Base-by-base conservation (phyloP, 1,284 basidiomycete species). In the Coniophora puteana region DNA sequence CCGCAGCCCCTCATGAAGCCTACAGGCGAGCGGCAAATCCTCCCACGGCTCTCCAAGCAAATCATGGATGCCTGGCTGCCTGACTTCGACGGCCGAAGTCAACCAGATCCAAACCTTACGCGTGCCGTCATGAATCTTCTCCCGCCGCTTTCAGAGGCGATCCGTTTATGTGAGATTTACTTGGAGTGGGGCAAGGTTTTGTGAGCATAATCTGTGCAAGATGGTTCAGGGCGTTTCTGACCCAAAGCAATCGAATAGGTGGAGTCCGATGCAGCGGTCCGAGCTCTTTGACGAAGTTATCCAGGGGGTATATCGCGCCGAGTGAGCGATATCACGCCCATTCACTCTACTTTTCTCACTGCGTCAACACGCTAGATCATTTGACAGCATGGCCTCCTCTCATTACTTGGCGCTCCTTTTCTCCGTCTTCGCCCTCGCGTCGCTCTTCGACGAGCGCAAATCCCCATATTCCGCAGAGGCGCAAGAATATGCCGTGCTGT, bases 351-450 rank as follows among this genome's bases (percentile, higher is more conserved):
- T 36, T 22, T 20, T 33, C 16, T 26, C 41, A 46, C 26, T 53
- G 12, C 33, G 13, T 12, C n/a, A n/a, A n/a, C n/a, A n/a, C 21
- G 20, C 6, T 34, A 68, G 66, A 17, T 63, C 62, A 4, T 67
- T 63, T 25, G 61, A 64, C 25, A 49, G 47, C 5, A 46, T 67
- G 37, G 44, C 51, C 12, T 55, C 49, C 25, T 53, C 68, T 16
- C 77, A 83, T 48, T 58, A 68, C 1, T 59, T 80, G 2, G 61
- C 76, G 0, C 62, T 84, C 20, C 60, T 84, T 8, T 82, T 79
- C 51, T 67, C 71, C 32, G 62, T 83, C 12, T 70, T 78, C 45
- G 67, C 76, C 12, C 58, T 78, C 12, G 76, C 66, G 2, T 54
- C 69, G 0, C 59, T 81, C 12, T 72, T 79, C 43, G 78, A 83